Base-by-base conservation (phyloP, 1,139 yeast genomes). In the Geotrichum carabidarum region DNA sequence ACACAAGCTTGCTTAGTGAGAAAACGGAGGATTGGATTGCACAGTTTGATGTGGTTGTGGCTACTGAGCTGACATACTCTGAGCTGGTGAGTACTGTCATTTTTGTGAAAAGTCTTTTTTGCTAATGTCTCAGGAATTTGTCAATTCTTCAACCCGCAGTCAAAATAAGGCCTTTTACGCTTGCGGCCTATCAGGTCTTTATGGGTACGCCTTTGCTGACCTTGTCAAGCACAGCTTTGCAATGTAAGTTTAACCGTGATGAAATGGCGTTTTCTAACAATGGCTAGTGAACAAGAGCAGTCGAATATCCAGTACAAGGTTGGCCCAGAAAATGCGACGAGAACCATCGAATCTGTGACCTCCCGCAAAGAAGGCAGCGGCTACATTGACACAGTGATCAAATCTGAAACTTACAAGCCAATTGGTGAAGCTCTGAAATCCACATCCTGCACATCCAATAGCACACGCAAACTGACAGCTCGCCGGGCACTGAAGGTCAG, bases 141-240 rank as follows among this genome's bases (percentile, higher is more conserved):
- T 74, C 44, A 87, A 89, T 65, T 63, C 64, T 0, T 68, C 77
- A 30, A 77, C 91, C 2, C 78, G 97, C 61, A 56, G 65, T 1
- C 71, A 77, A 31, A 74, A 74, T 35, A 78, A 83, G 36, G 88
- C 95, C 1, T 74, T 93, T 43, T 89, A 87, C 67, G 77, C 80
- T 4, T 73, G 88, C 0, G 86, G 84, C 0, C 67, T 82, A 8
- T 86, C 85, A 67, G 99, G 99, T 0, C 72, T 90, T 68, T 89
- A 80, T 67, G 97, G 96, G 1, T 87, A 81, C 65, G 78, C 88
- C 1, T 82, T 91, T 64, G 83, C 83, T 2, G 99, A 94, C 68
- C 75, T 93, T 58, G 79, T 89, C 17, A 69, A 76, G 53, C 91
- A 88, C 68, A 73, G 34, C 31, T 45, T 45, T 22, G 40, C 49